phyloP scores from a whole-genome alignment of 2,329 filamentous ascomycete species.

The Chaetomiaceae sp. region DNA sequence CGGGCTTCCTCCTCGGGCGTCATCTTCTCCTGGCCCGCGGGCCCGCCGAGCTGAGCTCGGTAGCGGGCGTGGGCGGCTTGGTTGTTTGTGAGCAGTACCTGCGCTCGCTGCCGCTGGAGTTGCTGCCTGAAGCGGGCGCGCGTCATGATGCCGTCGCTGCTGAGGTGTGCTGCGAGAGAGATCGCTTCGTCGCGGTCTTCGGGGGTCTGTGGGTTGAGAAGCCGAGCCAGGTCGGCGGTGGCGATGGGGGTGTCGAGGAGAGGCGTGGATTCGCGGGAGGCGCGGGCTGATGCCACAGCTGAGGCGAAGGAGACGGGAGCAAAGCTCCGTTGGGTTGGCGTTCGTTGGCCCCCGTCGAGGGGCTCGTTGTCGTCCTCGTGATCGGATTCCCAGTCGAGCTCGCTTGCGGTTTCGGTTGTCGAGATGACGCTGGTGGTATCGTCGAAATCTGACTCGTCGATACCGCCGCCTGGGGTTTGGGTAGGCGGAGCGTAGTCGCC shows the following conservation, averaged over 20 bases:
- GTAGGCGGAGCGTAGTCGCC: conserved; percentile 65
- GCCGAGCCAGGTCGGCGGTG: conserved; percentile 65
- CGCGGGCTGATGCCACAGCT: conserved; percentile 21
- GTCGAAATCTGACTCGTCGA: conserved; percentile 40
- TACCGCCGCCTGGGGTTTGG: conserved; percentile 58
- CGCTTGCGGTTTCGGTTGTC: conserved; percentile 38
- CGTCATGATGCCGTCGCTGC: conserved; percentile 69
- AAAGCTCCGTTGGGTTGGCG: conserved; percentile 62
- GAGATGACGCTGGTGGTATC: conserved; percentile 80
- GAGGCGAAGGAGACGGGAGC: conserved; percentile 37
- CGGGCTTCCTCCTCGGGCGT: conserved; percentile 56
- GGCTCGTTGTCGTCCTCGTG: conserved; percentile 31
- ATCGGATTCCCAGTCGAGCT: conserved; percentile 39
- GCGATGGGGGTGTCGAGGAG: conserved; percentile 59
- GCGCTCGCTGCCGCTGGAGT: conserved; percentile 64
- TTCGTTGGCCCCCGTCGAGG: conserved; percentile 53
- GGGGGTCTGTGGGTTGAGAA: conserved; percentile 73
- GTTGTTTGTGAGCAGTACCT: conserved; percentile 53
- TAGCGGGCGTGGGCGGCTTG: conserved; percentile 22
- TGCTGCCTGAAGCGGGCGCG: conserved; percentile 70
- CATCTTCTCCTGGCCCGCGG: conserved; percentile 38
- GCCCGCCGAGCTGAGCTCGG: conserved; percentile 34
- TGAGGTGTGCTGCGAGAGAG: conserved; percentile 74
- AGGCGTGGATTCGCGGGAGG: conserved; percentile 52
- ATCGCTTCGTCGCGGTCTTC: conserved; percentile 79